Evolutionary conservation across 139 green algal species (phyloP), one percentile per base, ranked within the genome.

Genomic region (Chlamydomonas sp.): DNA sequence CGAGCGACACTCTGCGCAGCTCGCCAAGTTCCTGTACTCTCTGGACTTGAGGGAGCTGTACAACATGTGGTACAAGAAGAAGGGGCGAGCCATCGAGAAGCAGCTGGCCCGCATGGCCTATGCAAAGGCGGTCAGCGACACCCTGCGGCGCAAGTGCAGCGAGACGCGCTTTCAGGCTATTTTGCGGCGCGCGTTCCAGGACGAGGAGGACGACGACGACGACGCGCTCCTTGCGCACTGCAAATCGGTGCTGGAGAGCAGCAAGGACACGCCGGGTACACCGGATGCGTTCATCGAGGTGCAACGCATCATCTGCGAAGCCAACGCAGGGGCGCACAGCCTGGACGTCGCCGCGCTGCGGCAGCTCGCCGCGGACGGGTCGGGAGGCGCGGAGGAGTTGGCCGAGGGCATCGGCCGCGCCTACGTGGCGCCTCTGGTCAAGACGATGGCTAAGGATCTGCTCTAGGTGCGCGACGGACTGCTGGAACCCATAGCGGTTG

Each of bases 201-300:
- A 79, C 57, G 74, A 79, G 74, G 74, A 79, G 74, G 74, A 79
- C 74, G 74, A 79, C 74, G 57, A 79, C 74, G 57, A 79, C 74
- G 6, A 20, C 5, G 7, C 74, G 57, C 75, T 79, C 18, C 49
- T 79, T 12, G 75, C 5, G 75, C 75, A 63, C 75, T 79, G 75
- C 57, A 63, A 63, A 14, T 9, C 49, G 10, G 75, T 79, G 75
- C 75, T 79, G 75, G 8, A 79, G 49, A 63, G 57, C 57, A 63
- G 4, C 8, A 18, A 1, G 57, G 57, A 20, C 75, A 64, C 57
- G 75, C 75, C 75, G 49, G 49, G 75, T 57, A 79, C 75, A 64
- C 49, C 75, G 75, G 75, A 79, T 7, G 75, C 49, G 75, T 79
- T 79, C 57, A 79, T 79, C 75, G 75, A 64, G 75, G 75, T 79